Base-by-base conservation (phyloP, 2,329 filamentous ascomycete genomes). In the Ophiostoma ulmi region DNA sequence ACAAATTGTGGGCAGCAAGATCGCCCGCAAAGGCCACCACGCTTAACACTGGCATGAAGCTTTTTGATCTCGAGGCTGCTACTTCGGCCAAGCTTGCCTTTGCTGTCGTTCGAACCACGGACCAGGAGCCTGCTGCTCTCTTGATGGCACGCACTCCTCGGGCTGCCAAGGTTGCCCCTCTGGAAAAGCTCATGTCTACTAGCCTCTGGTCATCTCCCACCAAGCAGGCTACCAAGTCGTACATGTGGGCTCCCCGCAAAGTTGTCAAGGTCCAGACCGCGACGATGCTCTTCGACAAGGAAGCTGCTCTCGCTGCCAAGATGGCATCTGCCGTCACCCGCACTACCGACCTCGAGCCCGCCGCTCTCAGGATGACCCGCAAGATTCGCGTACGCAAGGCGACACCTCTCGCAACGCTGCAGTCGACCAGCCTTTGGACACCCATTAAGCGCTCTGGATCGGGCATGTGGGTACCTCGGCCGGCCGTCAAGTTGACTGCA, bases 321-420 rank as follows among this genome's bases (percentile, higher is more conserved):
- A 22, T 67, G 70, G 67, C 69, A 35, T 31, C n/a, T 6, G 39
- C 70, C 6, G 68, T 67, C 20, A 70, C 39, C 3, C 73, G 73
- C 69, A 71, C 70, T 1, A 74, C 73, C 7, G 70, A 65, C 48
- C 22, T 69, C 36, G 70, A 73, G 55, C 70, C 64, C 5, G 72
- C 69, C 2, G 70, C 70, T 5, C 61, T 72, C 39, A 41, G 61
- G 26, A 73, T 72, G 72, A 26, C 67, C 10, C 69, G 70, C 52
- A 72, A 66, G 22, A 68, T 69, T 1, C 65, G 70, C 6, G 31
- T 66, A 10, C 13, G 36, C 67, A 13, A 67, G 20, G 48, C 44
- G 20, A 0, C 14, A 3, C 71, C 69, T 7, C 70, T 73, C 26
- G 68, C 68, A n/a, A 48, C 17, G 44, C 71, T 72, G 14, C n/a